Evolutionary conservation across 306 rosid genomes (phyloP).

Genomic region (Vachellia pachyceras): DNA sequence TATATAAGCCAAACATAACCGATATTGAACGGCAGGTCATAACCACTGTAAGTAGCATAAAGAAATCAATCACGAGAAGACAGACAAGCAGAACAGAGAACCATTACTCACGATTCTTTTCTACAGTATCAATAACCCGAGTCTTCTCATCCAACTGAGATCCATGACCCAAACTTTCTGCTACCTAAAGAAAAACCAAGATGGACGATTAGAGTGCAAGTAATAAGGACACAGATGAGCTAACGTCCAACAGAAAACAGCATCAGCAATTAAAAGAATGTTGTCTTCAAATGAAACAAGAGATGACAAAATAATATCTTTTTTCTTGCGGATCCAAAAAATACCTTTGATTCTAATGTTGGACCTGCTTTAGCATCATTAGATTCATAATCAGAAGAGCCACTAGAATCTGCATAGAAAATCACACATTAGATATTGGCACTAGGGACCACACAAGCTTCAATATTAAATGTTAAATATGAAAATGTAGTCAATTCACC

Average conservation of each 20-base stretch:
- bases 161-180: slow-evolving; percentile 51
- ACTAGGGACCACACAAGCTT: slow-evolving; percentile 14
- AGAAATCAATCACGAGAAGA: not conserved
- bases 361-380: slow-evolving; percentile 56
- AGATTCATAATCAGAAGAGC: slow-evolving; percentile 66
- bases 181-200: slow-evolving; percentile 51
- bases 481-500: slow-evolving; percentile 13
- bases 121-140: slow-evolving; percentile 47
- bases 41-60: slow-evolving; percentile 23
- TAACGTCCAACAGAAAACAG: no score
- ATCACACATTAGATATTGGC: slow-evolving; percentile 25
- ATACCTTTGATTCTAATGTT: slow-evolving; percentile 39
- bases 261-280: not conserved
- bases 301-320: not conserved
- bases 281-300: slow-evolving; percentile 2
- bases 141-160: slow-evolving; percentile 55
- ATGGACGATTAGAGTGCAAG: slow-evolving; percentile 4
- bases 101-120: slow-evolving; percentile 74
- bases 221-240: slow-evolving; percentile 4
- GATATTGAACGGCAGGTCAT: slow-evolving; percentile 8
- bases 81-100: slow-evolving; percentile 14
- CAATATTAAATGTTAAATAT: slow-evolving; percentile 9
- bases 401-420: slow-evolving; percentile 62
- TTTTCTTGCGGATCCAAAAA: not conserved
- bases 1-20: not conserved